These are phyloP conservation scores for Inga leiocalycina DNA, from an alignment of 306 rosid genomes.

Conservation along the genomic window DNA sequence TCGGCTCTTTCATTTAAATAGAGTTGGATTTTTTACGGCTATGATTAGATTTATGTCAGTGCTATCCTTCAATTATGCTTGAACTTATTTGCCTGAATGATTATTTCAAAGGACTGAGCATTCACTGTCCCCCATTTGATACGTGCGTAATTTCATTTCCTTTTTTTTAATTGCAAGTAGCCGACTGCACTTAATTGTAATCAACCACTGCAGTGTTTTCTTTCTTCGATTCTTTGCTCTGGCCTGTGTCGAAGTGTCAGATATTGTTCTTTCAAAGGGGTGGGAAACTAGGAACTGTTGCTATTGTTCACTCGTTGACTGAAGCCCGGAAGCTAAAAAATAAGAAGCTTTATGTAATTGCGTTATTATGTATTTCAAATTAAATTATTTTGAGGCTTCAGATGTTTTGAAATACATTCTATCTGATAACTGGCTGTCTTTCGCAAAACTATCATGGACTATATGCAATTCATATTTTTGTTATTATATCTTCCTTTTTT, in stretches of 20 bases:
- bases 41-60: not conserved
- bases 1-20: not conserved
- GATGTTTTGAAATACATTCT: not conserved
- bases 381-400: not conserved
- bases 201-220: not conserved
- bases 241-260: not conserved
- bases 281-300: not conserved
- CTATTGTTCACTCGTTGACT: not conserved
- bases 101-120: not conserved
- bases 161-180: not conserved
- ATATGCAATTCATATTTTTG: not conserved
- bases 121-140: not conserved
- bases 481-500: not conserved
- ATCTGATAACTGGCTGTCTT: not conserved
- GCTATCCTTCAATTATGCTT: not conserved
- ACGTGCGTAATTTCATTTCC: not conserved
- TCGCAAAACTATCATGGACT: not conserved
- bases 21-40: not conserved
- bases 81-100: not conserved
- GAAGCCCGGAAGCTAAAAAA: not conserved
- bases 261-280: not conserved
- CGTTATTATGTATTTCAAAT: not conserved
- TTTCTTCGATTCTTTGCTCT: not conserved
- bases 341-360: not conserved
- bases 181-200: not conserved